Percentiles rank a stretch among this genome's conserved stretches.
These are phyloP conservation scores for Ogataea dorogensis DNA, from an alignment of 805 yeast genomes.

Conservation along the genomic window DNA sequence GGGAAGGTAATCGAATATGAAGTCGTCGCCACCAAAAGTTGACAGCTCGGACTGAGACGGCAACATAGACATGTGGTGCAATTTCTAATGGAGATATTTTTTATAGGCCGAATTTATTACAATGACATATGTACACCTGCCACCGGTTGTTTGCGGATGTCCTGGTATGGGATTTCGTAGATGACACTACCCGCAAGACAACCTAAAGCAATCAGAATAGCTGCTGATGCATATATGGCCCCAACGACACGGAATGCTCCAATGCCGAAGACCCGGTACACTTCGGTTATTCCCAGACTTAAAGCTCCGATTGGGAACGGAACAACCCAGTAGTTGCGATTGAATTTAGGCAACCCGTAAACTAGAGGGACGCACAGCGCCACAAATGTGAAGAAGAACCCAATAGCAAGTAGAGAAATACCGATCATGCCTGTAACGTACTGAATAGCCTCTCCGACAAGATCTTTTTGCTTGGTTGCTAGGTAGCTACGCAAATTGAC, in stretches of 20 bases:
- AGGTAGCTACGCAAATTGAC: constrained; percentile 18
- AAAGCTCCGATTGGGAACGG: constrained; percentile 86
- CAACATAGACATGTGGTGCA: constrained; percentile 1
- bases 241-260: constrained; percentile 59
- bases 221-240: constrained; percentile 54
- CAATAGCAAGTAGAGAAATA: constrained; percentile 21
- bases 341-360: constrained; percentile 36
- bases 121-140: constrained; percentile 3
- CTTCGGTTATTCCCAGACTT: constrained; percentile 54
- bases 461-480: constrained; percentile 1
- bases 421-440: constrained; percentile 14
- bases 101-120: background rate
- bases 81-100: background rate
- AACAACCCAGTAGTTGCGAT: constrained; percentile 69
- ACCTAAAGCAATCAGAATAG: constrained; percentile 41
- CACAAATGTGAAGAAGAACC: constrained; percentile 40
- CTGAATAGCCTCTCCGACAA: constrained; percentile 14
- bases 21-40: constrained; percentile 5
- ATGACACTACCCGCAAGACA: constrained; percentile 38
- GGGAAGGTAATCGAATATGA: constrained; percentile 22
- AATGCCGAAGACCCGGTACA: constrained; percentile 46
- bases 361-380: constrained; percentile 36
- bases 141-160: constrained; percentile 6
- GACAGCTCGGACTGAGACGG: constrained; percentile 6
- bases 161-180: constrained; percentile 31